These are phyloP conservation scores for Sindora glabra DNA, from an alignment of 306 rosid species.

Conservation along the genomic window DNA sequence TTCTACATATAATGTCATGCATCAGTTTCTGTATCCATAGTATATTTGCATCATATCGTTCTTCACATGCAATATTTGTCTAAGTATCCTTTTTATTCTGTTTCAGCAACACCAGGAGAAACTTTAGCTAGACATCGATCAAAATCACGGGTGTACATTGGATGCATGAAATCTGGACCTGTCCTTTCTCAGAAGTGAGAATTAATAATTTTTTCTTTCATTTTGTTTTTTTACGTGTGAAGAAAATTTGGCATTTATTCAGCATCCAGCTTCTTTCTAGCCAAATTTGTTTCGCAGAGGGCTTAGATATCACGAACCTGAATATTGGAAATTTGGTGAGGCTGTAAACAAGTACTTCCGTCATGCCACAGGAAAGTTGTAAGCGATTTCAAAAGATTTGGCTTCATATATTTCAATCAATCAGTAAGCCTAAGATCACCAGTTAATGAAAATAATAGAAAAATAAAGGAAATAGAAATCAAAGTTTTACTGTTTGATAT, in stretches of 20 bases:
- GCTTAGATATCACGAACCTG: slow-evolving; percentile 97
- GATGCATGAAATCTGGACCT: slow-evolving; percentile 99
- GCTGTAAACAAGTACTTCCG: slow-evolving; percentile 95
- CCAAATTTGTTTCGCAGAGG: slow-evolving; percentile 52
- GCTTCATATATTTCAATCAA: slow-evolving; percentile 77
- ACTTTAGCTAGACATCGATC: slow-evolving; percentile 83
- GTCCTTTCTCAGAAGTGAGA: slow-evolving; percentile 81
- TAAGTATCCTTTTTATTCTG: slow-evolving; percentile 12
- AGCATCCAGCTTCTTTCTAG: slow-evolving; percentile 25
- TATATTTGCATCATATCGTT: too few species aligned
- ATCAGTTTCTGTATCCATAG: too few species aligned
- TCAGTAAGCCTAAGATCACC: slow-evolving; percentile 59
- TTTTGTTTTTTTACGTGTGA: background rate
- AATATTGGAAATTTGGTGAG: slow-evolving; percentile 96
- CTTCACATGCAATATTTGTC: too few species aligned
- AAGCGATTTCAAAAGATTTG: slow-evolving; percentile 90
- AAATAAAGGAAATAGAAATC: too few species aligned
- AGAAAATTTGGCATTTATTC: background rate
- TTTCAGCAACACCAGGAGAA: slow-evolving; percentile 88
- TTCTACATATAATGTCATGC: too few species aligned
- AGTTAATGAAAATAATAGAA: too few species aligned
- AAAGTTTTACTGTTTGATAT: too few species aligned
- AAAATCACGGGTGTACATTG: slow-evolving; percentile 68
- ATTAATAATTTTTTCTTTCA: too few species aligned
- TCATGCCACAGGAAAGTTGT: slow-evolving; percentile 95